Conservation (phyloP, 2,329 filamentous ascomycete genomes). For the Arthrinium phaeospermum region DNA sequence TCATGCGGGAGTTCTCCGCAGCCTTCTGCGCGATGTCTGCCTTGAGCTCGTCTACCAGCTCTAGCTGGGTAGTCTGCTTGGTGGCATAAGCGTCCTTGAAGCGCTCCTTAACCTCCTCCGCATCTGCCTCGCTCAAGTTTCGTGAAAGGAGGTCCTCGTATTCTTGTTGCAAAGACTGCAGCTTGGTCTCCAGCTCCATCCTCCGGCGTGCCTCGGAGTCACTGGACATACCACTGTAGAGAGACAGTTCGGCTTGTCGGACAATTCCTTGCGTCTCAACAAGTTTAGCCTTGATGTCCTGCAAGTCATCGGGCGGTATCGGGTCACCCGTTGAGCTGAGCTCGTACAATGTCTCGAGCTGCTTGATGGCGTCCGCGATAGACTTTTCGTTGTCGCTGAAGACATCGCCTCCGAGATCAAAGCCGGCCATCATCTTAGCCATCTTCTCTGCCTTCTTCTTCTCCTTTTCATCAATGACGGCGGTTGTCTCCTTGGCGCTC, state of each 20-base stretch:
- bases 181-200: slow-evolving; percentile 76
- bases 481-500: slow-evolving; percentile 91
- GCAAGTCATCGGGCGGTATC: slow-evolving; percentile 81
- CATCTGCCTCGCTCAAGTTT: slow-evolving; percentile 78
- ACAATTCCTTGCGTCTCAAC: slow-evolving; percentile 92
- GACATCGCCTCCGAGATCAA: slow-evolving; percentile 89
- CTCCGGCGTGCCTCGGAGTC: slow-evolving; percentile 71
- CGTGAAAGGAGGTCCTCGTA: slow-evolving; percentile 83
- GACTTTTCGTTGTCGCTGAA: slow-evolving; percentile 92
- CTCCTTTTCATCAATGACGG: slow-evolving; percentile 94
- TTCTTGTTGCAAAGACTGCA: slow-evolving; percentile 77
- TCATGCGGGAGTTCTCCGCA: slow-evolving; percentile 82
- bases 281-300: slow-evolving; percentile 77
- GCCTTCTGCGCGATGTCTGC: slow-evolving; percentile 77
- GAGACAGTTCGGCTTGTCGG: slow-evolving; percentile 86
- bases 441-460: slow-evolving; percentile 99
- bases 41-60: slow-evolving; percentile 79
- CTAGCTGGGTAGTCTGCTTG: slow-evolving; percentile 74
- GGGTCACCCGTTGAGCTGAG: slow-evolving; percentile 78
- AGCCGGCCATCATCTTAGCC: slow-evolving; percentile 99
- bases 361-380: slow-evolving; percentile 82
- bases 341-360: slow-evolving; percentile 79
- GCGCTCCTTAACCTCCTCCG: slow-evolving; percentile 81
- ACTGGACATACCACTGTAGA: slow-evolving; percentile 72
- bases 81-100: slow-evolving; percentile 79